phyloP scores from a whole-genome alignment of 192 early-diverging fungal genomes.

The Kickxella alabastrina region DNA sequence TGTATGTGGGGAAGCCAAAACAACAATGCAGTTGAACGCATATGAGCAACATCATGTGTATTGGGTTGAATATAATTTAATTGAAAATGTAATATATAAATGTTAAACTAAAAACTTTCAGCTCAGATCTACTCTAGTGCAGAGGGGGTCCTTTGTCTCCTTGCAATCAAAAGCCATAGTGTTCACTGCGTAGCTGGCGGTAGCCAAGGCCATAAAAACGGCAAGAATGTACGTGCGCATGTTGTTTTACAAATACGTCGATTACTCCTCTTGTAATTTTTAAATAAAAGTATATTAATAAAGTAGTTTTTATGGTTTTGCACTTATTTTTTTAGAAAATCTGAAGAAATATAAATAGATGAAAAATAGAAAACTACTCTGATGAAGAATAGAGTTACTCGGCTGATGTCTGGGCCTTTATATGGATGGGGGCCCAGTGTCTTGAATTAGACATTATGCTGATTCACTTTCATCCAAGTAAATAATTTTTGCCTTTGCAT shows the following conservation, averaged over 20 bases:
- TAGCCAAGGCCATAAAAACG: slow-evolving; percentile 1
- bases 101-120: too few relatives aligned
- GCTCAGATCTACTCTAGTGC: too few relatives aligned
- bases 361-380: background rate
- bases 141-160: slow-evolving; percentile 44
- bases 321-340: background rate
- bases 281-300: too few relatives aligned
- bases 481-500: too few relatives aligned
- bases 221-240: slow-evolving; percentile 6
- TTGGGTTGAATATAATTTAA: background rate
- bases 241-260: too few relatives aligned
- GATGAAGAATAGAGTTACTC: too few relatives aligned
- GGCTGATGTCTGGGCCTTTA: too few relatives aligned
- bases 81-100: background rate
- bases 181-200: slow-evolving; percentile 1
- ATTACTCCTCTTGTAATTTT: background rate
- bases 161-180: slow-evolving; percentile 35
- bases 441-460: too few relatives aligned
- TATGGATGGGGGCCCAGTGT: too few relatives aligned
- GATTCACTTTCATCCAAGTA: background rate
- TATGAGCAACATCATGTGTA: too few relatives aligned
- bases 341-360: background rate
- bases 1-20: too few relatives aligned
- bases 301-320: background rate
- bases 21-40: too few relatives aligned